Base-by-base conservation (phyloP, 208 protist species). In the Trypanosoma scelopori region DNA sequence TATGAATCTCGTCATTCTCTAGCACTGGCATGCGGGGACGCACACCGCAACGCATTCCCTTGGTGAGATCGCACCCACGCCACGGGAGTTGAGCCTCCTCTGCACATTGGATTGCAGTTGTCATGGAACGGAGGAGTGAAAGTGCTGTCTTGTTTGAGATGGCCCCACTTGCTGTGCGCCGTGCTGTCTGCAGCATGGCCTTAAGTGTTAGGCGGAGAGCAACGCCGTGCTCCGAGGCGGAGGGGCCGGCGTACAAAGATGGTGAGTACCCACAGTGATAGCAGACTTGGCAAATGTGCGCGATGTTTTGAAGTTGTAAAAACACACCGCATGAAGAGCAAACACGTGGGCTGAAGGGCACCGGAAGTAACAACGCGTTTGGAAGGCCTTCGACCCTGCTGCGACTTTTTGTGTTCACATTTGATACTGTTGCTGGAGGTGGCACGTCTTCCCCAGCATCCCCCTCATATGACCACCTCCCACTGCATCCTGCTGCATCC, bases 31-130 rank as follows among this genome's bases (percentile, higher is more conserved):
- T 60, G 9, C 71, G 71, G 6, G 71, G 69, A 30, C 66, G 60
- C 15, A 74, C 53, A 41, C 81, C 69, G 35, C 81, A 87, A 22
- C 75, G 71, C 69, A 71, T 67, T 16, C 48, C 69, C 13, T 69
- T 51, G 15, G 43, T 45, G 32, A 87, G 58, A 39, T 93, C 82
- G 63, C 79, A 82, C 27, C 78, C 75, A 42, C 77, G 75, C 82
- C 85, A 91, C 41, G 82, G 81, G 63, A 91, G 74, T 52, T 74
- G 52, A 42, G 65, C 59, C 28, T 84, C 67, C 25, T 60, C 27
- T 63, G 68, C 60, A 41, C 25, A 25, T 12, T 18, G 55, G 45
- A 71, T 22, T 50, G 47, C 69, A 2, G 28, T 16, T 39, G 58
- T 49, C 13, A 55, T 43, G 7, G 67, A 61, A 22, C 42, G 35